Evolutionary conservation across 2,329 filamentous ascomycete genomes (phyloP).

Genomic region (Phyllosticta capitalensis): DNA sequence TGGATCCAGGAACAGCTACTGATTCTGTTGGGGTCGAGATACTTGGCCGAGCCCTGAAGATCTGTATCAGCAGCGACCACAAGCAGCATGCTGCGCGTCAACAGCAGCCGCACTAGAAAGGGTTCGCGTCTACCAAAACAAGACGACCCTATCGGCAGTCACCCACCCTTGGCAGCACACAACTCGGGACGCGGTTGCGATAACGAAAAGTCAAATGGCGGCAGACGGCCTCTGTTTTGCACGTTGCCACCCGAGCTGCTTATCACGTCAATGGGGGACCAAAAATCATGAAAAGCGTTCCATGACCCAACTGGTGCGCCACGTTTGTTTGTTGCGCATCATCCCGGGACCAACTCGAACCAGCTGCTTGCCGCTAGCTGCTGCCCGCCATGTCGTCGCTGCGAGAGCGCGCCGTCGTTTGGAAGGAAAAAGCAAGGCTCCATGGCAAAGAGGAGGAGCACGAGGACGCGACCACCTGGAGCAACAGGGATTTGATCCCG

Average conservation of each 20-base stretch:
- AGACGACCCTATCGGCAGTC: background rate
- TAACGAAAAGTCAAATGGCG: background rate
- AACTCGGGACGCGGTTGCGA: background rate
- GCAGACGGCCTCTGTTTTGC: background rate
- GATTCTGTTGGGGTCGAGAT: background rate
- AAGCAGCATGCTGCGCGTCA: background rate
- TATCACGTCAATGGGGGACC: background rate
- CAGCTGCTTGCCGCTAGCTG: background rate
- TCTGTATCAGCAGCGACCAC: background rate
- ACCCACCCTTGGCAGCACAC: background rate
- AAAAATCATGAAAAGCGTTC: background rate
- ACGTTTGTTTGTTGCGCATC: background rate
- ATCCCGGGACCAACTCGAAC: too few relatives aligned
- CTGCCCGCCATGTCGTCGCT: slow-evolving; percentile 2
- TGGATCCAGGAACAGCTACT: background rate
- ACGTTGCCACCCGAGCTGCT: background rate
- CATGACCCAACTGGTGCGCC: background rate
- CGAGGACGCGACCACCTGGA: slow-evolving; percentile 38
- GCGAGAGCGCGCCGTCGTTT: slow-evolving; percentile 16
- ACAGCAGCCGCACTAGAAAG: background rate
- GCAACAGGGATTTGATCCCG: slow-evolving; percentile 30
- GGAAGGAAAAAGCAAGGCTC: slow-evolving; percentile 26
- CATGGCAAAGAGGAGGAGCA: slow-evolving; percentile 33
- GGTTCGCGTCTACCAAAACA: background rate
- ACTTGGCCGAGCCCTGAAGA: background rate